phyloP scores from a whole-genome alignment of 192 early-diverging fungal species.

The Paraglomus brasilianum region DNA sequence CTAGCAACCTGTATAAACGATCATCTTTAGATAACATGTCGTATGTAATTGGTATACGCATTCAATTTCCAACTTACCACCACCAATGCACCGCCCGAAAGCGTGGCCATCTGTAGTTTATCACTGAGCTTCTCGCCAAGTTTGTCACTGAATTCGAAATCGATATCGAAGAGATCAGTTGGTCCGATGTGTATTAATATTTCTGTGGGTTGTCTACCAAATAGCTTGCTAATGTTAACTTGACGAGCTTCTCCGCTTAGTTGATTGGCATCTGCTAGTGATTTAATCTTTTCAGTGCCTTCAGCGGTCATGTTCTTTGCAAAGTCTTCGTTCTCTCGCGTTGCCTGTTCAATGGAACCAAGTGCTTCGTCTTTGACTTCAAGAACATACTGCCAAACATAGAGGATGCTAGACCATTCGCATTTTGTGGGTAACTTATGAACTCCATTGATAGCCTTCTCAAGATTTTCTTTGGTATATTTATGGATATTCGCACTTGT shows the following conservation, averaged over 20 bases:
- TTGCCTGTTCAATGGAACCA: constrained; percentile 60
- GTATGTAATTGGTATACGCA: constrained; percentile 37
- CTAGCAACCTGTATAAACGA: constrained; percentile 40
- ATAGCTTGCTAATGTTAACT: constrained; percentile 12
- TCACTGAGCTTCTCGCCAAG: constrained; percentile 41
- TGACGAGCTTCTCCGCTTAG: constrained; percentile 1
- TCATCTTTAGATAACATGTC: constrained; percentile 36
- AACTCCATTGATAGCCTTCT: constrained; percentile 63
- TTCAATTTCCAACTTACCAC: constrained; percentile 49
- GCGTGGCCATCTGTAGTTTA: constrained; percentile 37
- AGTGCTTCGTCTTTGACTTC: constrained; percentile 72
- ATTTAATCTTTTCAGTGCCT: constrained; percentile 45
- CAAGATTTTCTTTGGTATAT: constrained; percentile 37
- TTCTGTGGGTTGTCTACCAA: constrained; percentile 27
- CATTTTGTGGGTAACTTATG: constrained; percentile 64
- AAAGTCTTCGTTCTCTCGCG: constrained; percentile 58
- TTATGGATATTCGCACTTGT: constrained; percentile 58
- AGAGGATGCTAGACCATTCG: constrained; percentile 77
- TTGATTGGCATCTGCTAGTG: constrained; percentile 38
- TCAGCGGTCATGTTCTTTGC: constrained; percentile 44
- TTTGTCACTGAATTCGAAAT: constrained; percentile 45
- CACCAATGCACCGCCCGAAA: constrained; percentile 44
- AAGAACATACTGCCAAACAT: constrained; percentile 85
- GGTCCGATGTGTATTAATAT: constrained; percentile 36
- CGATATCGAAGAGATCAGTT: constrained; percentile 41